phyloP scores from a whole-genome alignment of 495 filamentous ascomycete genomes.

The Penicillium parvum region DNA sequence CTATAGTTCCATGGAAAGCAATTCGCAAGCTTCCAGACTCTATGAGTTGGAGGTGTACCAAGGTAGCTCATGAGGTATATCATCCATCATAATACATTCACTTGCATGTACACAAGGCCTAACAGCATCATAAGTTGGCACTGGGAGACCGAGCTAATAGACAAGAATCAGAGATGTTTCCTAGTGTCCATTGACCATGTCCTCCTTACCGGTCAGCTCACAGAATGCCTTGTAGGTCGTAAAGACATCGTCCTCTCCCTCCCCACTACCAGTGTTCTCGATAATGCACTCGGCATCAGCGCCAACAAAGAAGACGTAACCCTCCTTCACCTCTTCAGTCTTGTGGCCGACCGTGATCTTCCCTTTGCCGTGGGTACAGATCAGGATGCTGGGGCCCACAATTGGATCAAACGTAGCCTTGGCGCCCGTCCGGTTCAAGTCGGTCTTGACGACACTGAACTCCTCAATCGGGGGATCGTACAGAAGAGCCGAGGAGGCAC shows the following conservation, averaged over 20 bases:
- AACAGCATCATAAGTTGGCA: conserved; percentile 20
- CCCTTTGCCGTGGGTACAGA: conserved; percentile 79
- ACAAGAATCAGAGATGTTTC: conserved; percentile 21
- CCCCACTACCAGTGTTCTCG: conserved; percentile 53
- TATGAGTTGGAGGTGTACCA: too few relatives aligned
- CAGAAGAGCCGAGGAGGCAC: conserved; percentile 60
- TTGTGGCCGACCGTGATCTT: conserved; percentile 77
- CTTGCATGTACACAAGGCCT: neutral
- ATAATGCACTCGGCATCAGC: conserved; percentile 81
- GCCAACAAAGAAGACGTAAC: conserved; percentile 89
- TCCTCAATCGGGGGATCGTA: conserved; percentile 98
- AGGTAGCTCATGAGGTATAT: neutral
- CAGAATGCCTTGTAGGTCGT: conserved; percentile 95
- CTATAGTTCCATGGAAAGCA: too few relatives aligned
- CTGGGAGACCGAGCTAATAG: conserved; percentile 11
- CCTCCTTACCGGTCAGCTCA: conserved; percentile 62
- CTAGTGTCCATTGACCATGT: conserved; percentile 37
- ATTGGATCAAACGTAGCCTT: conserved; percentile 83
- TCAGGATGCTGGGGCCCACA: conserved; percentile 86
- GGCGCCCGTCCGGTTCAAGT: conserved; percentile 62
- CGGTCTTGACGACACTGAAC: conserved; percentile 83
- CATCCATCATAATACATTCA: neutral
- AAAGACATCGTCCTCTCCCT: conserved; percentile 56
- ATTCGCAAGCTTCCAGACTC: too few relatives aligned
- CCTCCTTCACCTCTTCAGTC: conserved; percentile 68